A percentile compares a stretch with the other conserved stretches of the same genome.
These are phyloP conservation scores for Pyricularia sp. DNA, from an alignment of 2,329 filamentous ascomycete genomes.

Conservation along the genomic window DNA sequence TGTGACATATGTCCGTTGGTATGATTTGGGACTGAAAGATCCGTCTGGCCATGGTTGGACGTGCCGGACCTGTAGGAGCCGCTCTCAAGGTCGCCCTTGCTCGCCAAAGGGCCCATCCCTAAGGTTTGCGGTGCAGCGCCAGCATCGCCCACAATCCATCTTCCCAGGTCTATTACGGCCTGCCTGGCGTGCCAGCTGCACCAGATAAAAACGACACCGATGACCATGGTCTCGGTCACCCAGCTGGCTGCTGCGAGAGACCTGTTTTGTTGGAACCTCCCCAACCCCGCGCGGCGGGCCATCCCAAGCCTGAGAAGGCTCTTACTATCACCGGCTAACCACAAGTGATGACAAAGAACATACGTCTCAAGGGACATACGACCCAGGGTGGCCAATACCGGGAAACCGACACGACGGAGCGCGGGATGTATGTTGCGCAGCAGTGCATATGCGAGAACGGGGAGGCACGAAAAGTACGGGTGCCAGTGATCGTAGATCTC, in stretches of 20 bases:
- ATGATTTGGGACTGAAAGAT: no score
- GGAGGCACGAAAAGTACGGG: slow-evolving; percentile 39
- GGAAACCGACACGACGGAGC: slow-evolving; percentile 22
- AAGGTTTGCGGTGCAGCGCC: not conserved
- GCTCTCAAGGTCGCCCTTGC: slow-evolving; percentile 2
- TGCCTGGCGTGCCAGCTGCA: slow-evolving; percentile 7
- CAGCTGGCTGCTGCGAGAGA: slow-evolving; percentile 9
- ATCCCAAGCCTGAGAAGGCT: slow-evolving; percentile 30
- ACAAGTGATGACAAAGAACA: slow-evolving; percentile 51
- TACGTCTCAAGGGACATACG: slow-evolving; percentile 49
- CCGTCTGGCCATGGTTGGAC: not conserved
- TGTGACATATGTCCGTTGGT: not conserved
- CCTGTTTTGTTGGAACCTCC: not conserved
- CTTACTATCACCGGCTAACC: slow-evolving; percentile 48
- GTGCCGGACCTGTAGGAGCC: not conserved
- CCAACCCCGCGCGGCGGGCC: not conserved
- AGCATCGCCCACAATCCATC: not conserved
- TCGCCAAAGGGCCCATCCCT: not conserved
- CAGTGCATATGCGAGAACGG: slow-evolving; percentile 40
- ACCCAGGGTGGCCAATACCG: slow-evolving; percentile 36
- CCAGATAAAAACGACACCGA: slow-evolving; percentile 16
- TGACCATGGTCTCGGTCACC: slow-evolving; percentile 15
- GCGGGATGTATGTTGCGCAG: slow-evolving; percentile 34
- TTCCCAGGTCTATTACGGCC: not conserved
- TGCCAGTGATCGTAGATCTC: slow-evolving; percentile 9